Evolutionary conservation across 257 asterid species (phyloP).

Genomic region (Solanum chmielewskii): DNA sequence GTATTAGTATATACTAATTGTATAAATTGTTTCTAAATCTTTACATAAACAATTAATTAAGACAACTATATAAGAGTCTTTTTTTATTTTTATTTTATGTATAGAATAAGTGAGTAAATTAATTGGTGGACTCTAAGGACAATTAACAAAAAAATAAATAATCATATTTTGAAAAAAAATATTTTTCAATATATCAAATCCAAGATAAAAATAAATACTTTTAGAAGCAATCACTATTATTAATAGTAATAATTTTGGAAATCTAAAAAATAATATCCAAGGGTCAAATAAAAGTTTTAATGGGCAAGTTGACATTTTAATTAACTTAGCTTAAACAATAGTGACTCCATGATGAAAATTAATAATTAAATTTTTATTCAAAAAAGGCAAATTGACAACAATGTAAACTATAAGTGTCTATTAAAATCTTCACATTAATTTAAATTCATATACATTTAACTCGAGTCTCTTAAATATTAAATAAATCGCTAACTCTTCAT

Average conservation of each 20-base stretch:
- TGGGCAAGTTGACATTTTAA: background rate
- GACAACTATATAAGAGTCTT: background rate
- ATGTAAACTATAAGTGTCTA: background rate
- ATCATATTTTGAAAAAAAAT: no score
- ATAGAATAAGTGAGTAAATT: background rate
- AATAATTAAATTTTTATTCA: background rate
- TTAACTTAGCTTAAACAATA: background rate
- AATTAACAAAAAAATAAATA: no score
- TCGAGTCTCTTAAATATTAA: background rate
- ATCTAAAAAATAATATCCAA: background rate
- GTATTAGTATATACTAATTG: background rate
- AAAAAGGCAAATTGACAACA: background rate
- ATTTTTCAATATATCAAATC: background rate
- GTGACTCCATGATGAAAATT: background rate
- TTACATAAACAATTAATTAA: background rate
- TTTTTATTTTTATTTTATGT: background rate
- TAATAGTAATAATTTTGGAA: background rate
- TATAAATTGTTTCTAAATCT: background rate
- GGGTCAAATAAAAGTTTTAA: background rate
- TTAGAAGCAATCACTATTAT: background rate
- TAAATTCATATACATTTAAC: background rate
- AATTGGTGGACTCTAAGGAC: background rate
- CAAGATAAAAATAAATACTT: background rate
- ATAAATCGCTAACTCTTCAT: background rate
- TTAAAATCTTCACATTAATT: background rate